Base-by-base conservation (phyloP, 2,329 filamentous ascomycete species). In the Ophidiomyces ophidiicola region DNA sequence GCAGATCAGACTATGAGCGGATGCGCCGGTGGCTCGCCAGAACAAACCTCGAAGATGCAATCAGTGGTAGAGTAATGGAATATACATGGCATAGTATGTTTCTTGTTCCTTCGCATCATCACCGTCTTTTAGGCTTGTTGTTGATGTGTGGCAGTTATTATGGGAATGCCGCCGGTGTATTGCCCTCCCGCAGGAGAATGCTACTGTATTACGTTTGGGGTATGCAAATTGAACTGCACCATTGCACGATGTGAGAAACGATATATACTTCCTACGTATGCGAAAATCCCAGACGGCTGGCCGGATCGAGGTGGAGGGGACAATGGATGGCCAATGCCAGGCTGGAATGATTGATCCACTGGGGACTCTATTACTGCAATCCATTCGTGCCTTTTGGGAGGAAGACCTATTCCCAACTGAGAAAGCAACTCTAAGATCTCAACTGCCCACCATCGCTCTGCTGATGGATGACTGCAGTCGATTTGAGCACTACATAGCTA, bases 151-250 rank as follows among this genome's bases (percentile, higher is more conserved):
- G 19, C 19, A 48, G 46, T 46, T 21, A 45, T 48, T 11, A 48
- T 48, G 46, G 71, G 71, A 38, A 70, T 72, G 46, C 57, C 67
- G 17, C 53, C 68, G 5, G 66, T 78, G 1, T 67, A 78, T 48
- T 82, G 78, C 47, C 78, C 78, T 0, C 60, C 63, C 12, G 74
- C 74, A 1, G 57, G 64, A 32, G 69, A 72, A 6, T 82, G 78
- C 53, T 81, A 81, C 54, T 82, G 78, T 58, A 72, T 76, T 28
- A 67, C 74, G 11, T 82, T 76, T 49, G 77, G 77, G 0, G 49
- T 78, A 18, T 82, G 78, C 54, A 48, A 67, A 39, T 47, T 72
- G 11, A 48, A 44, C 10, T 65, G 62, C 38, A 48, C 46, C 4
- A 35, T 31, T 6, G 42, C 37, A 11, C 32, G 28, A 26, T 81